These are phyloP conservation scores for Penicillium carneum DNA, from an alignment of 2,329 filamentous ascomycete species.

Conservation along the genomic window DNA sequence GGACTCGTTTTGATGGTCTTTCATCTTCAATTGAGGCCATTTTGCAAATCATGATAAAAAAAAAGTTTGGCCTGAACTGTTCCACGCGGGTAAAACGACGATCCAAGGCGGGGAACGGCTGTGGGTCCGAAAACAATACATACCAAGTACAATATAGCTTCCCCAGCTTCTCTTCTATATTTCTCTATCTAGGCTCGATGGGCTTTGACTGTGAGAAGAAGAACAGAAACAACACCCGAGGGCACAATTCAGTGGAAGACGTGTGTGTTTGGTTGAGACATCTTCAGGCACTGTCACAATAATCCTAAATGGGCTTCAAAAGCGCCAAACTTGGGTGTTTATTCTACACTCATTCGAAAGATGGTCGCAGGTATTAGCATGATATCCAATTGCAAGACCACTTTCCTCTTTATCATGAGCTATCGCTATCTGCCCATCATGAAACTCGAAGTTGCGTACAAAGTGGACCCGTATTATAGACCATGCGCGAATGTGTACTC, in stretches of 20 bases:
- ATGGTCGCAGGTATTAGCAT: no score
- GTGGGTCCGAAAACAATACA: neutral
- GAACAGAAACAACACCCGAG: no score
- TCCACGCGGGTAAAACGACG: neutral
- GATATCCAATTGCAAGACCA: neutral
- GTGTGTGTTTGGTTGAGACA: neutral
- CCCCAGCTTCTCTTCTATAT: neutral
- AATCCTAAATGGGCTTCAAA: neutral
- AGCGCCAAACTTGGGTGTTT: neutral
- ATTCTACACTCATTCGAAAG: neutral
- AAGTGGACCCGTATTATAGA: neutral
- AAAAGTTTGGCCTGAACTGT: neutral
- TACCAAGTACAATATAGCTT: neutral
- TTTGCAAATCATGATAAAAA: neutral
- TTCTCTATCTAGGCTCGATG: neutral
- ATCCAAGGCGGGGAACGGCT: slow-evolving; percentile 8
- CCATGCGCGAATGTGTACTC: no score
- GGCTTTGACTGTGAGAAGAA: neutral
- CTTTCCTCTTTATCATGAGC: neutral
- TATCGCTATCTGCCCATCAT: no score
- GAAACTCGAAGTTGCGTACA: neutral
- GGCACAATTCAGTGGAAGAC: no score
- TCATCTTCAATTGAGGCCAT: slow-evolving; percentile 27
- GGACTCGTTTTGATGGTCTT: slow-evolving; percentile 30
- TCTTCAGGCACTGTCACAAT: neutral